Evolutionary conservation across 257 asterid genomes (phyloP).

Genomic region (Petrea volubilis): DNA sequence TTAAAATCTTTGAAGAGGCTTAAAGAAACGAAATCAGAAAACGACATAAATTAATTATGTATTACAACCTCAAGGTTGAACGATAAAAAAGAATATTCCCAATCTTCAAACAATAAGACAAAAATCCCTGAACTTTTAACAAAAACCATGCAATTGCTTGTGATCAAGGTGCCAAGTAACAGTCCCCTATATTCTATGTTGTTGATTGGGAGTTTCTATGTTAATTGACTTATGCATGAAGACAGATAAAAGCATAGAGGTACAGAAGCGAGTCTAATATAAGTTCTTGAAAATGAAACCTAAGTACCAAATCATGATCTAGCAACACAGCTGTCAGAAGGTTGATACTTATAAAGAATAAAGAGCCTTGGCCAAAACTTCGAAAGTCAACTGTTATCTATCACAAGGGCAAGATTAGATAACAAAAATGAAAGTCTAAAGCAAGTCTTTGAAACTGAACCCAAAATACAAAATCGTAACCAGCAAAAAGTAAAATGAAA

Average conservation of each 20-base stretch:
- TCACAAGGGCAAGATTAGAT: not conserved
- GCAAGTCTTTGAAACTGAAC: slow-evolving; percentile 13
- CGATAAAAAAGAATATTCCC: not conserved
- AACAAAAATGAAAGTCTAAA: not conserved
- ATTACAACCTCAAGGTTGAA: not conserved
- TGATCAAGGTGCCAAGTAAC: slow-evolving; percentile 14
- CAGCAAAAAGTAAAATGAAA: slow-evolving; percentile 8
- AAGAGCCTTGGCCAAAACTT: not conserved
- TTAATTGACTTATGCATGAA: not conserved
- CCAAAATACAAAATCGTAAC: slow-evolving; percentile 4
- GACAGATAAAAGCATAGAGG: slow-evolving; percentile 6
- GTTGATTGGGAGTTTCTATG: not conserved
- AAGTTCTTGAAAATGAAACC: not conserved
- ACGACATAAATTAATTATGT: slow-evolving; percentile 1
- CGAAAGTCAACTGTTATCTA: not conserved
- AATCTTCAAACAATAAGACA: not conserved
- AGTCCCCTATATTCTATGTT: not conserved
- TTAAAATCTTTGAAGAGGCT: not conserved
- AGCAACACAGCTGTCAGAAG: not conserved
- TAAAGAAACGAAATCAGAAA: slow-evolving; percentile 1
- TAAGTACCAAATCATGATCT: slow-evolving; percentile 6
- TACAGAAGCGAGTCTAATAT: not conserved
- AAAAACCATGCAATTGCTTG: not conserved
- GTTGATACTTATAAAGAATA: not conserved
- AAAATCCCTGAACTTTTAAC: not conserved